Conservation (phyloP, 2,329 filamentous ascomycete species). For the Fusarium sp. region DNA sequence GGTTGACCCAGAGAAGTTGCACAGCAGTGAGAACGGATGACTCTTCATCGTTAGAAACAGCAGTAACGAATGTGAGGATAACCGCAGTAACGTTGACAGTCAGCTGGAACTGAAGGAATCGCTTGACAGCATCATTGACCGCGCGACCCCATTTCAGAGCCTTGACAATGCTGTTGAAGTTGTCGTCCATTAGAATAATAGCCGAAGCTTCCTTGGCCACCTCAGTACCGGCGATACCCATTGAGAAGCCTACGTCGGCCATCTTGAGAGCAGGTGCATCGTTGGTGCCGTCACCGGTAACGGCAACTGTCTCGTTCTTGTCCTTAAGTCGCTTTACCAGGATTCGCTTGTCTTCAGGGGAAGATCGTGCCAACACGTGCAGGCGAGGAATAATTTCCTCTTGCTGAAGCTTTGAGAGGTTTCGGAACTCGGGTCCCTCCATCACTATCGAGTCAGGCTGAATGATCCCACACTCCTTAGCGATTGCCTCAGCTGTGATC, state of each 20-base stretch:
- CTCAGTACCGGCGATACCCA: slow-evolving; percentile 86
- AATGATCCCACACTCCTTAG: slow-evolving; percentile 81
- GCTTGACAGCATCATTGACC: slow-evolving; percentile 82
- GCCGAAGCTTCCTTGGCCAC: slow-evolving; percentile 88
- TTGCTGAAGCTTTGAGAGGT: slow-evolving; percentile 74
- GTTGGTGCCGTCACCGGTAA: slow-evolving; percentile 87
- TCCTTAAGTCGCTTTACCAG: slow-evolving; percentile 79
- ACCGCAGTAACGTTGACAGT: slow-evolving; percentile 95
- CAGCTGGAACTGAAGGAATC: slow-evolving; percentile 81
- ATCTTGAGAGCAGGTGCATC: slow-evolving; percentile 85
- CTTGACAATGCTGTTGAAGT: slow-evolving; percentile 88
- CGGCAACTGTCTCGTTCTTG: slow-evolving; percentile 81
- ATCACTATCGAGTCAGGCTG: slow-evolving; percentile 76
- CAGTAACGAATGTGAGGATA: slow-evolving; percentile 86
- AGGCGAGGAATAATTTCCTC: slow-evolving; percentile 75
- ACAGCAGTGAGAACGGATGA: slow-evolving; percentile 86
- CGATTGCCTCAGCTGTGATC: slow-evolving; percentile 82
- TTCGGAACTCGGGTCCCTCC: slow-evolving; percentile 83
- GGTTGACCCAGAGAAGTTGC: slow-evolving; percentile 94
- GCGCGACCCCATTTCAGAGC: slow-evolving; percentile 84
- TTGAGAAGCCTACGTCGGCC: slow-evolving; percentile 86
- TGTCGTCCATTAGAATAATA: slow-evolving; percentile 90
- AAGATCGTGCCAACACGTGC: slow-evolving; percentile 79
- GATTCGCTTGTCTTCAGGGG: slow-evolving; percentile 81
- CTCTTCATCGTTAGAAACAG: slow-evolving; percentile 77